Evolutionary conservation across 441 rosid species (phyloP), one percentile per base, ranked within the genome.

Genomic region (Iberis amara): DNA sequence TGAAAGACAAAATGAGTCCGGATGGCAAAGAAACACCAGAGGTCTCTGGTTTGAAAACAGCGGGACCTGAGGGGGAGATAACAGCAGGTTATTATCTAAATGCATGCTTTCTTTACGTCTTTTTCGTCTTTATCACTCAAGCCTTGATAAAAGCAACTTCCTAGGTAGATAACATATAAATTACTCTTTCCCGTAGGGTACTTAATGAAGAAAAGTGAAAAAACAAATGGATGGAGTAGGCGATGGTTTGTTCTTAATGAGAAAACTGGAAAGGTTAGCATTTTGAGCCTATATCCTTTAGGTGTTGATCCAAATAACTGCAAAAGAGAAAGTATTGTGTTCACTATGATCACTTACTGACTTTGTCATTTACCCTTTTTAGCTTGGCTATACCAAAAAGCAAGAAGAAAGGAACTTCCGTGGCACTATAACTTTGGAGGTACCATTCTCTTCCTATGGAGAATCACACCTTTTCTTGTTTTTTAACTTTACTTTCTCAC

Each of bases 241-340:
- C 81, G 92, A 50, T 92, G 99, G 99, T 92, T 92, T 81, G 99
- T 92, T 39, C 68, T 92, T 65, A 92, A 86, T 77, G 96, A 86
- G 74, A 92, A 86, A 76, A 86, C 74, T 50, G 96, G 97, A 73
- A 92, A 92, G 96, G 99, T 85, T 65, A 69, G 83, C 59, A 15
- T 49, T 50, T 21, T 31, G 33, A 48, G 12, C n/a, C 9, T 61
- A 18, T 41, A 40, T 59, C 9, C 41, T 39, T 48, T 10, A 7
- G 39, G 26, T 43, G 47, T 57, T 51, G 47, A 26, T 52, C 51
- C 39, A 59, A 14, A 45, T 52, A 47, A 46, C 11, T 41, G 33
- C 36, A 21, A 24, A 52, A 30, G 31, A 40, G 37, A 13, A 57
- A 59, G 28, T 23, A 41, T 50, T 48, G 5, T 59, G 39, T 31